These are phyloP conservation scores for Agrostemma githago DNA, from an alignment of 148 eudicot species.

Conservation along the genomic window DNA sequence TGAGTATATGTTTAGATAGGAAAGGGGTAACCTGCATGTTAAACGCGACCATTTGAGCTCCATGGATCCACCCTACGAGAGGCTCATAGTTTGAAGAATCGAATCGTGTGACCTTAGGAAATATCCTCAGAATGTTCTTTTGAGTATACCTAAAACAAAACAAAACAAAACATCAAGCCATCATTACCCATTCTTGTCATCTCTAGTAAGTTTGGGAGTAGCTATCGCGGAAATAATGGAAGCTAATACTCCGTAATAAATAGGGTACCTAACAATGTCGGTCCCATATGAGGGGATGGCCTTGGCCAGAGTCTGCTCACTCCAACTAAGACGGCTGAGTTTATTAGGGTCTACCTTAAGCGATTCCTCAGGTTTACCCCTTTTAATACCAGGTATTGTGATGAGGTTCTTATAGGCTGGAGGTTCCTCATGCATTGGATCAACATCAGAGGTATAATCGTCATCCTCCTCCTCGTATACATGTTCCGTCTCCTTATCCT, in stretches of 20 bases:
- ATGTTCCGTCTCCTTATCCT: background rate
- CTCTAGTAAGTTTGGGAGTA: background rate
- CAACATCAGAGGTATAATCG: constrained; percentile 14
- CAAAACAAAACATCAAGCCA: background rate
- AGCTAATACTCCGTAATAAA: background rate
- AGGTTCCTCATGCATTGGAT: constrained; percentile 27
- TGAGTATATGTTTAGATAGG: background rate
- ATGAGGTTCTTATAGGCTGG: constrained; percentile 59
- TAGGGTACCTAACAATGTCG: constrained; percentile 54
- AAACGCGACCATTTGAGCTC: constrained; percentile 95
- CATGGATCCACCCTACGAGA: constrained; percentile 71
- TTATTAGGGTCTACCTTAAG: constrained; percentile 58
- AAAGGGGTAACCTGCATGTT: constrained; percentile 68
- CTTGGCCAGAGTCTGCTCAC: constrained; percentile 70
- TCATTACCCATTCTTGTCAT: too few species aligned
- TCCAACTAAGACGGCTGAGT: constrained; percentile 71
- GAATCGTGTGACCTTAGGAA: constrained; percentile 71
- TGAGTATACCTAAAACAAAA: constrained; percentile 56
- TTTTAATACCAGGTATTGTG: constrained; percentile 63
- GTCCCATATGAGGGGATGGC: constrained; percentile 49
- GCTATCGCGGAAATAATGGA: background rate
- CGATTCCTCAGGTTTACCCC: constrained; percentile 58
- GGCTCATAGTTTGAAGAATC: constrained; percentile 82
- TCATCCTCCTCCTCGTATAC: constrained; percentile 27
- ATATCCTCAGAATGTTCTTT: constrained; percentile 69